Base-by-base conservation (phyloP, 2,329 filamentous ascomycete genomes). In the Teratosphaeria pseudoeucalypti region DNA sequence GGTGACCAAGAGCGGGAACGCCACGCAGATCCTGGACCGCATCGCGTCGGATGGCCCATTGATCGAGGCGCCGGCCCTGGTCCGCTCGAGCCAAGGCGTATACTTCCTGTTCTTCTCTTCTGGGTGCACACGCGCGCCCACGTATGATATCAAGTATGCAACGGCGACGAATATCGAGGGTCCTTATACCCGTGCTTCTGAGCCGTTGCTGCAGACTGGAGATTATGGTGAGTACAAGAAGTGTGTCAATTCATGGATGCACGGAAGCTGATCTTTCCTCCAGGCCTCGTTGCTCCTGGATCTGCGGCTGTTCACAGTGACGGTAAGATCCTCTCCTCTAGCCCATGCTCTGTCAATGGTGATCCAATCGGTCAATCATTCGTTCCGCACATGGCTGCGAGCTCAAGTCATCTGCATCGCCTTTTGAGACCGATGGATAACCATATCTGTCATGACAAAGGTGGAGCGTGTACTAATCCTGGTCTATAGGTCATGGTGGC, bases 41-140 rank as follows among this genome's bases (percentile, higher is more conserved):
- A 66, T 32, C 37, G 57, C 37, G 1, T 56, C 55, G 5, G 71
- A 73, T 52, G 72, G 72, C 0, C 72, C 72, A 1, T 65, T 74
- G 3, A 66, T 74, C 54, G 72, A 74, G 64, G 72, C 71, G 3
- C 72, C 72, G 2, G 63, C 61, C 14, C 63, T 74, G 26, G 57
- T 69, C 9, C 63, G 65, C 52, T 67, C 66, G 2, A 32, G 56
- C 16, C 66, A 68, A 4, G 70, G 69, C 16, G 60, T 63, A 26
- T 74, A 73, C 63, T 72, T 74, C 61, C 66, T 74, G 23, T 74
- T 74, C 67, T 74, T 69, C 66, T 69, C 65, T 6, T 70, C 68
- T 12, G 71, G 71, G 1, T 74, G 72, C 62, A 73, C 70, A 3
- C 63, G 67, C 19, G 57, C 60, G 9, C 59, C 65, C 3, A 58